Evolutionary conservation across 2,329 filamentous ascomycete species (phyloP).

Genomic region (Chalaropsis thielavioides): DNA sequence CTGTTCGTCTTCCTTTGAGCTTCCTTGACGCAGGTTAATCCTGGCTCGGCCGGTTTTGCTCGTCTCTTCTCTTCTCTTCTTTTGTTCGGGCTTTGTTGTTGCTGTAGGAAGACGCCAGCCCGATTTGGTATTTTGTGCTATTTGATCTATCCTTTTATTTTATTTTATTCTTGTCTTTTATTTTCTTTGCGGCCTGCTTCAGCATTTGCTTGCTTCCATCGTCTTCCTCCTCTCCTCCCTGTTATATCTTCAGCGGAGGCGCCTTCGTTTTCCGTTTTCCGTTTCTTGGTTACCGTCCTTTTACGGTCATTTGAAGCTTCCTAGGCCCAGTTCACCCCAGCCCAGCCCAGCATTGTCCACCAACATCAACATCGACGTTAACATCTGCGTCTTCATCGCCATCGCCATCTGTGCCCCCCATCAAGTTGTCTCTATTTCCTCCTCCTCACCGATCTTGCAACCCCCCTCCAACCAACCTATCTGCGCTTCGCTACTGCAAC

Average conservation of each 20-base stretch:
- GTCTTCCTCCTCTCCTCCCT: not conserved
- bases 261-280: not conserved
- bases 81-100: not conserved
- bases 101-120: not conserved
- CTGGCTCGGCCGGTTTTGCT: not conserved
- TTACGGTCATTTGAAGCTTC: not conserved
- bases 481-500: not conserved
- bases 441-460: not conserved
- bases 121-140: not conserved
- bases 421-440: not conserved
- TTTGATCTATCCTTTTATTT: not conserved
- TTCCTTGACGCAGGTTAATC: not conserved
- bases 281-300: not conserved
- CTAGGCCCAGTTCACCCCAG: not conserved
- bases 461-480: not conserved
- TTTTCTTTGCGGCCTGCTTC: not conserved
- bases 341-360: not conserved
- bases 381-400: not conserved
- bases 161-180: not conserved
- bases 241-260: not conserved
- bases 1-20: slow-evolving; percentile 1
- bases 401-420: not conserved
- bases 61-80: not conserved
- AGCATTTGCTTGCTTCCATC: not conserved
- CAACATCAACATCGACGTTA: not conserved